Evolutionary conservation across 495 filamentous ascomycete genomes (phyloP).

Genomic region (Lindgomyces ingoldianus): DNA sequence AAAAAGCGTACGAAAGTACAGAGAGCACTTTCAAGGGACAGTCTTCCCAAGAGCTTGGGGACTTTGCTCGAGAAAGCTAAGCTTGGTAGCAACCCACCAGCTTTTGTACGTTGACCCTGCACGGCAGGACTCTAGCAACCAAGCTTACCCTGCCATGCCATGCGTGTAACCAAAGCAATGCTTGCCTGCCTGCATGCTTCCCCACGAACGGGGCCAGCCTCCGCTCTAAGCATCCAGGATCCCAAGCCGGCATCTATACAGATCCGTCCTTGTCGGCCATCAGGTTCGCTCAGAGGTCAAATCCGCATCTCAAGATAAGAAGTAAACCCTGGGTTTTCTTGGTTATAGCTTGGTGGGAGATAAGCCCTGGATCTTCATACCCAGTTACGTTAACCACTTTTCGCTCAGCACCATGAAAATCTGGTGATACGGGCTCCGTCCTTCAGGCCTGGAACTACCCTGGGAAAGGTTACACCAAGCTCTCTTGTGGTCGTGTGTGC

Average conservation of each 20-base stretch:
- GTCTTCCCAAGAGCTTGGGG: too few relatives aligned
- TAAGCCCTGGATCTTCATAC: neutral
- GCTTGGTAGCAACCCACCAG: neutral
- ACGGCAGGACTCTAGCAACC: neutral
- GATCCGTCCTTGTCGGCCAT: too few relatives aligned
- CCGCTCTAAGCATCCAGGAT: neutral
- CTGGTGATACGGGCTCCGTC: neutral
- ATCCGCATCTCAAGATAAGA: neutral
- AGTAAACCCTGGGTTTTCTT: neutral
- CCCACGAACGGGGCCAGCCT: neutral
- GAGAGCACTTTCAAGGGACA: too few relatives aligned
- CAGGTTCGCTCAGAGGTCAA: neutral
- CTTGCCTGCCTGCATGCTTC: neutral
- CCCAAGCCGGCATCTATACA: neutral
- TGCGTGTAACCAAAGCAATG: slow-evolving; percentile 11
- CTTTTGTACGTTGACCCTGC: neutral
- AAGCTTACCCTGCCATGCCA: slow-evolving; percentile 6
- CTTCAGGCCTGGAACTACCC: too few relatives aligned
- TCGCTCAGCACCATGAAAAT: neutral
- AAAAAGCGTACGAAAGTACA: neutral
- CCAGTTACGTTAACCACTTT: neutral
- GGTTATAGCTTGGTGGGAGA: neutral
- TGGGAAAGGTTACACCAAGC: too few relatives aligned
- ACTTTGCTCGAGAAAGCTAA: neutral
- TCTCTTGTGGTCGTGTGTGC: too few relatives aligned